Conservation (phyloP, 1,139 yeast species). For the Yarrowia galli region DNA sequence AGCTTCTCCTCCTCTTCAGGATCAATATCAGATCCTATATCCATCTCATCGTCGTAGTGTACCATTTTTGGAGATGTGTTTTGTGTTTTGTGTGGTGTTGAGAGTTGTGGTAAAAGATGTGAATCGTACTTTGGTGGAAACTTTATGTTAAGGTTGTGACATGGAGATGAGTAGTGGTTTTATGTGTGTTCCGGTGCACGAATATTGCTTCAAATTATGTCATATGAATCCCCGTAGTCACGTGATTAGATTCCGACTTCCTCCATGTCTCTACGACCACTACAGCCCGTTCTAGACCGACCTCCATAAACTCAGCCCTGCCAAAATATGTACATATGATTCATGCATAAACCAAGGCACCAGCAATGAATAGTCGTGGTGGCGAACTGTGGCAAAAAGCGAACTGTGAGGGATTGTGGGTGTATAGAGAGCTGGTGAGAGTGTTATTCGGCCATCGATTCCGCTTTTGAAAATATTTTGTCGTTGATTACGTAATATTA, state of each 20-base stretch:
- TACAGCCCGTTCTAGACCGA: not conserved
- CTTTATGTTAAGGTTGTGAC: no score
- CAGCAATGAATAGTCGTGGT: not conserved
- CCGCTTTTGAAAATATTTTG: not conserved
- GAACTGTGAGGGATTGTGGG: no score
- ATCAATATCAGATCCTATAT: conserved; percentile 16
- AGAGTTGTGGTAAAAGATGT: no score
- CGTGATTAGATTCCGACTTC: not conserved
- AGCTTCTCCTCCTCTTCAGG: conserved; percentile 39
- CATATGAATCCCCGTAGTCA: no score
- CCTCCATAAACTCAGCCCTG: not conserved
- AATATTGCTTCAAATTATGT: no score
- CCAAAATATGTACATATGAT: no score
- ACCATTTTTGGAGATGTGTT: not conserved
- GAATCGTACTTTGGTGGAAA: no score
- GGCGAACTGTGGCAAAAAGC: no score
- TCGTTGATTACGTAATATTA: not conserved
- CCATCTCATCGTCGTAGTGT: conserved; percentile 34
- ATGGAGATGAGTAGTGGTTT: no score
- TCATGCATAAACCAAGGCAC: conserved; percentile 4
- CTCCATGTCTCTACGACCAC: not conserved
- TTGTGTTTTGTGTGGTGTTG: not conserved
- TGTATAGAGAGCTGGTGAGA: no score
- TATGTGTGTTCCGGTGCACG: no score
- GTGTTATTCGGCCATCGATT: not conserved